phyloP scores from a whole-genome alignment of 208 protist genomes.

The Vickermania ingenoplastis region DNA sequence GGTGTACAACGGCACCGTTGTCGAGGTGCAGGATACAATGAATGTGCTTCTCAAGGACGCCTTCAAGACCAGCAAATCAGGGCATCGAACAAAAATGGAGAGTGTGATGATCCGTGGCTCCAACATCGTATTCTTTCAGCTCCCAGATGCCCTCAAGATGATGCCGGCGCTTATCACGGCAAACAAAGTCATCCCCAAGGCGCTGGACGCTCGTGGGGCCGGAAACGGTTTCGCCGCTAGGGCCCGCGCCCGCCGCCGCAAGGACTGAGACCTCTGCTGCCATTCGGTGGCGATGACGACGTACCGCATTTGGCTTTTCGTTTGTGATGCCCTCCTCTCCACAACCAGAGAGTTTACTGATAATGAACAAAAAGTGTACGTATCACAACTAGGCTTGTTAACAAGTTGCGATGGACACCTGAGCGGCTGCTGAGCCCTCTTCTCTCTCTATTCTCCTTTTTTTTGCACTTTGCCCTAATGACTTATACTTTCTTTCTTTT shows the following conservation, averaged over 20 bases:
- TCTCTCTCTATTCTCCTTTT: too few species aligned
- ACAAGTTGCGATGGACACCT: too few species aligned
- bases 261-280: too few species aligned
- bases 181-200: constrained; percentile 40
- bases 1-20: constrained; percentile 80
- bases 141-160: constrained; percentile 82
- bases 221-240: constrained; percentile 71
- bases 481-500: constrained; percentile 3
- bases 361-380: too few species aligned
- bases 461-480: neutral
- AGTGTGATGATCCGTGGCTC: constrained; percentile 85
- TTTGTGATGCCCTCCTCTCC: neutral
- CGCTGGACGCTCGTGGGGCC: constrained; percentile 59
- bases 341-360: too few species aligned
- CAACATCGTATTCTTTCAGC: constrained; percentile 87
- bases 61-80: constrained; percentile 60
- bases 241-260: constrained; percentile 19
- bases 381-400: too few species aligned
- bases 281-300: too few species aligned
- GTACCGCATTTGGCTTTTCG: neutral
- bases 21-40: constrained; percentile 88
- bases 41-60: constrained; percentile 81
- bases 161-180: constrained; percentile 59
- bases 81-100: constrained; percentile 42
- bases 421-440: too few species aligned